Base-by-base conservation (phyloP, 148 eudicot species). In the Diospyros kaki region DNA sequence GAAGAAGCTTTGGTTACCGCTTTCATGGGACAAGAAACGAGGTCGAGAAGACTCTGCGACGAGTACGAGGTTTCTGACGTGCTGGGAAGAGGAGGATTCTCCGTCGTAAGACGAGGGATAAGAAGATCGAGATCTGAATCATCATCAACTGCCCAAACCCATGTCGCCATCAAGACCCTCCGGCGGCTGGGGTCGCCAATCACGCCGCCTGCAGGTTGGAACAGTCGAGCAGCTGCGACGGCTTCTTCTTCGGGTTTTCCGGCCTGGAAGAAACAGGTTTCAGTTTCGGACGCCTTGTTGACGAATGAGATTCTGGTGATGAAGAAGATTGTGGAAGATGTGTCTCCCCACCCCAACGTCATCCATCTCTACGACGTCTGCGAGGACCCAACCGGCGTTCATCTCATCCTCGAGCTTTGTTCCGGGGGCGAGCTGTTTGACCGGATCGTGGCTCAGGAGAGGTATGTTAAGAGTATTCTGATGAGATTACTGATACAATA, bases 351-450 rank as follows among this genome's bases (percentile, higher is more conserved):
- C 56, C 82, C 80, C 2, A 84, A 86, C 51, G 85, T 86, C 9
- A 86, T 86, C 61, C 87, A 86, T 38, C 74, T 86, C 9, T 72
- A 86, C 54, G 89, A 79, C 52, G 81, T 79, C 9, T 79, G 81
- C 10, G 81, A 79, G 73, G 81, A 79, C 40, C 73, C 66, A 4
- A 75, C 50, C 2, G 89, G 89, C 6, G 81, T 86, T 52, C 89
- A 86, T 76, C 75, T 86, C 42, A 80, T 86, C 17, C 81, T 86
- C 9, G 85, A 86, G 78, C 82, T 84, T 50, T 86, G 87, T 69
- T 81, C 85, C 4, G 87, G 87, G 6, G 89, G 89, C 0, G 87
- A 86, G 78, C 81, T 86, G 45, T 86, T 86, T 54, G 89, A 86
- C 76, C 71, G 86, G 15, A 86, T 86, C 56, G 89, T 86, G n/a